A percentile compares a stretch with the other conserved stretches of the same genome.
Evolutionary conservation across 2,329 filamentous ascomycete genomes (phyloP).

Genomic region (Scortechinia acanthostroma): DNA sequence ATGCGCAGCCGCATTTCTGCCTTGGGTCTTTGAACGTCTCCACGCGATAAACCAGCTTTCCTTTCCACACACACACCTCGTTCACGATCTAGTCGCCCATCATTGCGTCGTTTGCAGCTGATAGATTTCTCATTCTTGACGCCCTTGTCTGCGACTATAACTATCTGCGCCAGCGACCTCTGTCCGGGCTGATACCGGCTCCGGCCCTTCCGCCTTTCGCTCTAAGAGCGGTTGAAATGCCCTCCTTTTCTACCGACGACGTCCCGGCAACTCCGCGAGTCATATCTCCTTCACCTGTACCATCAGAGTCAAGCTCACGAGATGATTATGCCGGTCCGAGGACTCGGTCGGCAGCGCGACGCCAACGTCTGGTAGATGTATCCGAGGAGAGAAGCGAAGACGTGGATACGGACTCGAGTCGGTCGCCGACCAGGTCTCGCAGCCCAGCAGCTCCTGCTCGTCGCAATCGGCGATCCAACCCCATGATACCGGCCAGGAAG

Average conservation of each 20-base stretch:
- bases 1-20: too few species aligned
- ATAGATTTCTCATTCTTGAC: not conserved
- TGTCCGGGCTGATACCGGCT: not conserved
- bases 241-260: not conserved
- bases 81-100: conserved; percentile 2
- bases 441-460: not conserved
- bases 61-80: too few species aligned
- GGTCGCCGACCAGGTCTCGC: not conserved
- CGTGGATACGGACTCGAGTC: not conserved
- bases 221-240: not conserved
- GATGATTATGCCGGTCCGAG: not conserved
- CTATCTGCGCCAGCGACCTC: not conserved
- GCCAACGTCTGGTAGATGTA: not conserved
- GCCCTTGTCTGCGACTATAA: not conserved
- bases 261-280: not conserved
- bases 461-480: not conserved
- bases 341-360: not conserved
- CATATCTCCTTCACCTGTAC: not conserved
- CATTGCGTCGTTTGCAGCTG: not conserved
- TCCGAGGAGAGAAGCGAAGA: not conserved
- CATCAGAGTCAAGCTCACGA: not conserved
- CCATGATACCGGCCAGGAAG: not conserved
- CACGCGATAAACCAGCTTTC: too few species aligned
- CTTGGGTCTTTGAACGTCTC: too few species aligned
- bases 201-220: not conserved